Conservation (phyloP, 495 filamentous ascomycete genomes). For the Podospora appendiculata region DNA sequence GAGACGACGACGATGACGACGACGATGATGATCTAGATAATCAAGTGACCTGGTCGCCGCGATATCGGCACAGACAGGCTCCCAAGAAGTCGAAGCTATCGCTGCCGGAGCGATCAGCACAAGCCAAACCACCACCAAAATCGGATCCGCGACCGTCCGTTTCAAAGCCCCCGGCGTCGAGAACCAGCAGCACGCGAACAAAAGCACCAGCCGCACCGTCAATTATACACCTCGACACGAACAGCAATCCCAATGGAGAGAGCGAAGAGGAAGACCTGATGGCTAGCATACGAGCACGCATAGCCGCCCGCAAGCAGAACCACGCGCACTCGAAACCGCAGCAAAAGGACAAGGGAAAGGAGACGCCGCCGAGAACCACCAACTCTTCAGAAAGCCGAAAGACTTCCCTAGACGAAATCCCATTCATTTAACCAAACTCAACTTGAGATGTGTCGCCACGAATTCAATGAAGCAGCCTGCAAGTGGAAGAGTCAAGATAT, state of each 20-base stretch:
- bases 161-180: too few relatives aligned
- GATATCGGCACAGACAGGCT: background rate
- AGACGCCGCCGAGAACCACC: background rate
- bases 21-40: constrained; percentile 24
- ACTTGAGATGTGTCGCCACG: background rate
- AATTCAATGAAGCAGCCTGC: too few relatives aligned
- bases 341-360: background rate
- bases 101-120: background rate
- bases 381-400: constrained; percentile 5
- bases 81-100: background rate
- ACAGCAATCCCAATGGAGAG: constrained; percentile 3
- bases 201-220: background rate
- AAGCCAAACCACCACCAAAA: background rate
- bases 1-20: constrained; percentile 24
- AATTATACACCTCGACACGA: background rate
- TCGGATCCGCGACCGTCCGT: background rate
- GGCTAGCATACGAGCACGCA: constrained; percentile 9
- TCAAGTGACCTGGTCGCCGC: background rate
- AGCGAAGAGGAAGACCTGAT: constrained; percentile 16
- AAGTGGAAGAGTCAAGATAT: too few relatives aligned
- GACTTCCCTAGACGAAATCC: constrained; percentile 16
- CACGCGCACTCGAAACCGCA: background rate
- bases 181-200: background rate
- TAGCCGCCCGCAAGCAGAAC: constrained; percentile 9
- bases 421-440: constrained; percentile 14